Evolutionary conservation across 1,139 yeast genomes (phyloP), one percentile per base, ranked within the genome.

Genomic region (Geotrichum citri-aurantii): DNA sequence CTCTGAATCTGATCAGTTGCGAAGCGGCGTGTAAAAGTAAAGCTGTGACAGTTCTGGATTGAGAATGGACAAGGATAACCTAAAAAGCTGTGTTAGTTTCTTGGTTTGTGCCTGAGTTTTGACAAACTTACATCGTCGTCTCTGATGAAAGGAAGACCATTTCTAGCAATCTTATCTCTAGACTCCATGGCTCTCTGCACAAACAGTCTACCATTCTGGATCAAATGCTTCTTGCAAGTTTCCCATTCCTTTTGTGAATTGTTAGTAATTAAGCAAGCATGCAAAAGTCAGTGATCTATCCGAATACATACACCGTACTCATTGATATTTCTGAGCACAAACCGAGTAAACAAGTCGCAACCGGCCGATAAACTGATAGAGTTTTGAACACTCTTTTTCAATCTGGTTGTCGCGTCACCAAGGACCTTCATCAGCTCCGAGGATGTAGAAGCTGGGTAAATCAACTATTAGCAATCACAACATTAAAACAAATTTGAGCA

Each of bases 281-380:
- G 31, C 17, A 47, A 14, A 4, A 10, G 11, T 46, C n/a, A 23
- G n/a, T n/a, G 11, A 24, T 23, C 12, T 31, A 59, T 27, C 48
- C 4, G 29, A 12, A 17, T n/a, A 47, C 59, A 11, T 50, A 57
- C 59, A 31, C 90, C 85, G 70, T 90, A 90, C 55, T 89, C 78
- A 72, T 91, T 91, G 50, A 95, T 87, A 74, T 92, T 91, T 71
- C 96, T 80, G 65, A 91, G 79, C 12, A 95, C 97, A 68, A 93
- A 95, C 65, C 99, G 79, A 82, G 90, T 88, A 73, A 95, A 95
- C 68, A 95, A 80, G 73, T 95, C 99, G 77, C 99, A 93, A 21
- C 99, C 99, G 0, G 99, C 99, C 37, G 95, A 84, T 61, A 95
- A 78, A 12, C 97, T 91, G 56, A 93, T 89, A 33, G 97, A 91